Base-by-base conservation (phyloP, 2,329 filamentous ascomycete genomes). In the Corniculantispora saksenae region DNA sequence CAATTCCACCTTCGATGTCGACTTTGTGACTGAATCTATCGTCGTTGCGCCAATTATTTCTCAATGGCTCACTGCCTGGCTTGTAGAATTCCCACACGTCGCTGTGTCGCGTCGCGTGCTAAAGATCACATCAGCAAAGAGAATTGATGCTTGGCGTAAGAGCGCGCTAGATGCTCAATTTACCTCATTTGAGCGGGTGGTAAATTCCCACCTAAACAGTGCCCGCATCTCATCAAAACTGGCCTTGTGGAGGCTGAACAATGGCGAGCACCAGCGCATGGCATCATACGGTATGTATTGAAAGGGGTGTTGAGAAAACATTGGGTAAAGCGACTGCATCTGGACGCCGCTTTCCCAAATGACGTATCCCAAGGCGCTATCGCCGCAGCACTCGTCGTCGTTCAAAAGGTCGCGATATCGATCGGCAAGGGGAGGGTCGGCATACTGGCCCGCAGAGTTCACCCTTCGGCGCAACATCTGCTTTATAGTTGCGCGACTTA, bases 161-260 rank as follows among this genome's bases (percentile, higher is more conserved):
- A n/a, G 29, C 8, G 6, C 1, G 48, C 13, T 25, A 25, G n/a
- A 10, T 35, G 19, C 10, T 13, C 1, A 1, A 38, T 60, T 48
- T 61, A 66, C 64, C 21, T 58, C 29, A 13, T 63, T 29, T 8
- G 55, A 64, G 40, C 66, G 47, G 2, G 64, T 23, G 13, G 55
- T 27, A 61, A 66, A 67, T 32, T 69, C 67, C 66, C 66, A 69
- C n/a, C 43, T 58, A 27, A 65, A 64, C 2, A 67, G 15, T n/a
- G 62, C 60, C 10, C 51, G 45, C 67, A 67, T 67, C 9, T 66
- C 61, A 9, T 56, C 25, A 3, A 61, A 50, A 12, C 10, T 21
- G 3, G 60, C 10, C 55, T 69, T 69, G 61, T 69, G 67, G n/a
- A 66, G 38, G 6, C 66, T 69, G 3, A 69, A 25, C 21, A 69